Base-by-base conservation (phyloP, 2,329 filamentous ascomycete species). In the Macrophomina tecta region DNA sequence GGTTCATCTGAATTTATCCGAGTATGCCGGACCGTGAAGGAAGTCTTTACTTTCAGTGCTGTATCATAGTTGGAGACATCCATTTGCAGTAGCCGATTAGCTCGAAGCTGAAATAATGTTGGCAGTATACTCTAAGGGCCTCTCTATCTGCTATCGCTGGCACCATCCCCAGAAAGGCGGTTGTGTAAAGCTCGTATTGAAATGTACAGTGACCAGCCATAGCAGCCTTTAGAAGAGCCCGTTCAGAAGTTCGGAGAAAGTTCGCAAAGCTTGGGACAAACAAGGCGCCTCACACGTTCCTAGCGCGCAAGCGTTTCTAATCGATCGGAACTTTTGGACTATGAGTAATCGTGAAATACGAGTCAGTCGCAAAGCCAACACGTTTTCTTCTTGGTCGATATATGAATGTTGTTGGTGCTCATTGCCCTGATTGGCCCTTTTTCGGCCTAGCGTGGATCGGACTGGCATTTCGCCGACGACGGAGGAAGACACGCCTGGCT, bases 401-500 rank as follows among this genome's bases (percentile, higher is more conserved):
- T n/a, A n/a, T 16, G 28, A 14, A 40, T 60, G 55, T 30, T 61
- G 58, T 62, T 49, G 58, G 49, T 28, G 58, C 23, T 49, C 38
- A 30, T 14, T 14, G 45, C 58, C 58, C 42, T 49, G 45, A 49
- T 5, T 4, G 9, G 28, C 48, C 32, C 14, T 14, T 38, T 49
- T 62, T 5, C 7, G 45, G 58, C n/a, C 36, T 62, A 62, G 58
- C 45, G 58, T 45, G 58, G 23, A 42, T 60, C 64, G 45, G 64
- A 18, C 46, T 58, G 38, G 64, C 30, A 40, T 66, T 60, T 66
- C 64, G 55, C 53, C 64, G 64, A 45, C 62, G 52, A 34, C 48
- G 56, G 8, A 28, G 56, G 42, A 32, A 61, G 56, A 61, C 58
- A 62, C 58, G 55, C 40, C 52, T 65, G 51, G 49, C 51, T 63